phyloP scores from a whole-genome alignment of 306 rosid species.

The Lathyrus oleraceus region DNA sequence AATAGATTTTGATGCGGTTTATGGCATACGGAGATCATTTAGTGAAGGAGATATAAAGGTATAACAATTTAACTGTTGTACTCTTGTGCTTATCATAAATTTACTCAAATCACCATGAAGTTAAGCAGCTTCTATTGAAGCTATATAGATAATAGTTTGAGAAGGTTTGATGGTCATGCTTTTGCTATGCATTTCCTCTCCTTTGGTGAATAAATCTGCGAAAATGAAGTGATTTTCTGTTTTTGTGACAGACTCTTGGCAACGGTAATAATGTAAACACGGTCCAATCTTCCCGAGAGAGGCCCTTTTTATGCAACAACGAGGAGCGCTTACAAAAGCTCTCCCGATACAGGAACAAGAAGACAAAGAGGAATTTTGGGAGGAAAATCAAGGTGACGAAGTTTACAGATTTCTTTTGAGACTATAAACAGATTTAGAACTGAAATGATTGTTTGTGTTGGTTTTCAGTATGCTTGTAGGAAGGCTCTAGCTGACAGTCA shows the following conservation, averaged over 20 bases:
- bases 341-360: slow-evolving; percentile 91
- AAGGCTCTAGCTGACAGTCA: slow-evolving; percentile 99
- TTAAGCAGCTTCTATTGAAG: slow-evolving; percentile 1
- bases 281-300: slow-evolving; percentile 64
- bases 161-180: slow-evolving; percentile 6
- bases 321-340: slow-evolving; percentile 92
- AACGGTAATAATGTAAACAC: slow-evolving; percentile 52
- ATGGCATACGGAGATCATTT: slow-evolving; percentile 82
- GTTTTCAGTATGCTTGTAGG: slow-evolving; percentile 90
- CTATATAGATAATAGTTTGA: slow-evolving; percentile 10
- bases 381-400: slow-evolving; percentile 90
- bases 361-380: slow-evolving; percentile 88
- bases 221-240: slow-evolving; percentile 43
- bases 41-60: slow-evolving; percentile 99
- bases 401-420: neutral
- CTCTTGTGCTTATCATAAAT: slow-evolving; percentile 15
- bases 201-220: neutral
- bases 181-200: neutral
- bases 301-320: slow-evolving; percentile 48
- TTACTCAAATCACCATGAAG: slow-evolving; percentile 17
- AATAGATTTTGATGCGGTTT: slow-evolving; percentile 63
- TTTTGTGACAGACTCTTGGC: slow-evolving; percentile 80
- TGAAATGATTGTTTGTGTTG: slow-evolving; percentile 15
- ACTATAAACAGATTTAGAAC: slow-evolving; percentile 3
- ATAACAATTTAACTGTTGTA: slow-evolving; percentile 27